Evolutionary conservation across 116 monocot species (phyloP).

Genomic region (Papilionanthe hybrid): DNA sequence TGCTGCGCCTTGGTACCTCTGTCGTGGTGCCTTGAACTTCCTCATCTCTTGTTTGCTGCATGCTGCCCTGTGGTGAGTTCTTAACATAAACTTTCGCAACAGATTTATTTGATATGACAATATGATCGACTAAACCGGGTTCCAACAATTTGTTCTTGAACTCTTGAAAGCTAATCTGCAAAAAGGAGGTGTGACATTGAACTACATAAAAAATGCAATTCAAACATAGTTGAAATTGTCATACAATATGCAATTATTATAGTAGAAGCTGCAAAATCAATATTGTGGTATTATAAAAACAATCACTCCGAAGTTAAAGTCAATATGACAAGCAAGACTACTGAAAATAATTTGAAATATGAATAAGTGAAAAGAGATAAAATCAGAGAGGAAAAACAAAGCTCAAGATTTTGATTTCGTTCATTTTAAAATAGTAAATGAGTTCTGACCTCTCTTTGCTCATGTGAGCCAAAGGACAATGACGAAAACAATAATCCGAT

Average conservation of each 20-base stretch:
- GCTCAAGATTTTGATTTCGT: neutral
- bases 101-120: constrained; percentile 93
- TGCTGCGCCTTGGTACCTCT: constrained; percentile 29
- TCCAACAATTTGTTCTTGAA: constrained; percentile 96
- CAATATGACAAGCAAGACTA: neutral
- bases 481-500: constrained; percentile 55
- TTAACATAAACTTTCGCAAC: constrained; percentile 95
- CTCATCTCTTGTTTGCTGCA: constrained; percentile 30
- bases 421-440: neutral
- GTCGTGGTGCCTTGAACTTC: constrained; percentile 30
- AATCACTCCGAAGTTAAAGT: neutral
- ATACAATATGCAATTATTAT: neutral
- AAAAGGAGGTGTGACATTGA: neutral
- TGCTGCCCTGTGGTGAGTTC: constrained; percentile 33
- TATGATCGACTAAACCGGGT: constrained; percentile 89
- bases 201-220: no score
- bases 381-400: no score
- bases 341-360: neutral
- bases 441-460: constrained; percentile 64
- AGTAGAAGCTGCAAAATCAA: neutral
- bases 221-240: no score
- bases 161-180: constrained; percentile 98
- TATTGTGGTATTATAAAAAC: neutral
- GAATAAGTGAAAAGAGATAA: no score
- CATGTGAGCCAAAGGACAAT: constrained; percentile 41